Evolutionary conservation across 2,329 filamentous ascomycete species (phyloP), one percentile per base, ranked within the genome.

Genomic region (Aspergillus eucalypticola): DNA sequence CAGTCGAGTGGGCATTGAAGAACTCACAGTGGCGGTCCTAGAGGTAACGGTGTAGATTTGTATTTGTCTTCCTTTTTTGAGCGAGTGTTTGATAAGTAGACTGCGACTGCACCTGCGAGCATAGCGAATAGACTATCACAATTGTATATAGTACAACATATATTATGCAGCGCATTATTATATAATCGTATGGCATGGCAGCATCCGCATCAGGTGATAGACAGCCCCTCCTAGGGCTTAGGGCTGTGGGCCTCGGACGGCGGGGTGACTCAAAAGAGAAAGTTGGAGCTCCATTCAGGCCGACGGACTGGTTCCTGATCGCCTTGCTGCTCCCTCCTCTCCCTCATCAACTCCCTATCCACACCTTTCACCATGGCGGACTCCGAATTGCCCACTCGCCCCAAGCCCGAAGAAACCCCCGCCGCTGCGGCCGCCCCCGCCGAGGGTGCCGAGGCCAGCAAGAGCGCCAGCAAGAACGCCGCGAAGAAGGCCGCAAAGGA

Each of bases 401-500:
- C 75, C 60, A 77, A 77, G 71, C 73, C 74, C 61, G 74, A 76
- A 62, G 72, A 74, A 58, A 69, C 69, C 38, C 62, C 64, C 48
- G 66, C 66, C 59, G 68, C 67, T 49, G 64, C 64, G 60, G 69
- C 67, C 38, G 65, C 72, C 58, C 60, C 71, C 23, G 74, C 70
- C 50, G 78, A 76, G 63, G 79, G 76, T 54, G 71, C 59, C 41
- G 66, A 67, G 44, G 56, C 66, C 52, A 69, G 63, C 56, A 74
- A 74, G 68, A 68, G 60, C 64, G 64, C 72, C 44, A 91, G 89
- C 62, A 93, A 96, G 81, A 93, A 88, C 78, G 91, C 88, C 15
- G 80, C 89, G 65, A 96, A 96, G 82, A 96, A 96, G 82, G 88
- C 90, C 49, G 89, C 90, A 69, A 96, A 96, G 80, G 91, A 93